A percentile compares a stretch with the other conserved stretches of the same genome.
These are phyloP conservation scores for Nemophila menziesii DNA, from an alignment of 257 asterid species.

Conservation along the genomic window DNA sequence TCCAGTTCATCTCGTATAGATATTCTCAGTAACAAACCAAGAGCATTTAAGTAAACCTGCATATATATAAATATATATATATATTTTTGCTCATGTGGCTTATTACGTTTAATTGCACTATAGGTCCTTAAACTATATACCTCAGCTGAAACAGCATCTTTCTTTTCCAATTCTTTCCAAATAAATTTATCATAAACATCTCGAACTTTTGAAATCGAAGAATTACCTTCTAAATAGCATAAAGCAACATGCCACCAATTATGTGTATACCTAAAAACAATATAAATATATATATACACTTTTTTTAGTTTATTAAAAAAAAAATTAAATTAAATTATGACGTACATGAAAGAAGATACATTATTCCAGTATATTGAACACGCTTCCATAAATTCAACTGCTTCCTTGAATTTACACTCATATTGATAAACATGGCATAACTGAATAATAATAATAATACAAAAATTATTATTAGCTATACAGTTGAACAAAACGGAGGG, in stretches of 20 bases:
- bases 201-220: constrained; percentile 47
- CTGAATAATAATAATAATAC: constrained; percentile 33
- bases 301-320: constrained; percentile 11
- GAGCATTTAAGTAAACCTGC: constrained; percentile 81
- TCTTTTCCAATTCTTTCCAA: constrained; percentile 77
- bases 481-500: background rate
- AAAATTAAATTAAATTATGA: background rate
- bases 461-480: background rate
- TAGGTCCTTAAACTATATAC: constrained; percentile 23
- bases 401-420: constrained; percentile 82
- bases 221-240: constrained; percentile 80
- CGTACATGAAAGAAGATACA: constrained; percentile 79
- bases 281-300: no score
- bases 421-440: constrained; percentile 88
- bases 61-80: no score
- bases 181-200: constrained; percentile 60
- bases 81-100: no score
- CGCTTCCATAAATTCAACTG: constrained; percentile 71
- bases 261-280: constrained; percentile 65
- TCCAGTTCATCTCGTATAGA: constrained; percentile 44
- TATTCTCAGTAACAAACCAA: constrained; percentile 66
- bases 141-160: constrained; percentile 60
- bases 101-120: no score
- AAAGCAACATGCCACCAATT: constrained; percentile 99
- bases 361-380: constrained; percentile 77